phyloP scores from a whole-genome alignment of 23 red algal species.

The Gracilariopsis chorda region DNA sequence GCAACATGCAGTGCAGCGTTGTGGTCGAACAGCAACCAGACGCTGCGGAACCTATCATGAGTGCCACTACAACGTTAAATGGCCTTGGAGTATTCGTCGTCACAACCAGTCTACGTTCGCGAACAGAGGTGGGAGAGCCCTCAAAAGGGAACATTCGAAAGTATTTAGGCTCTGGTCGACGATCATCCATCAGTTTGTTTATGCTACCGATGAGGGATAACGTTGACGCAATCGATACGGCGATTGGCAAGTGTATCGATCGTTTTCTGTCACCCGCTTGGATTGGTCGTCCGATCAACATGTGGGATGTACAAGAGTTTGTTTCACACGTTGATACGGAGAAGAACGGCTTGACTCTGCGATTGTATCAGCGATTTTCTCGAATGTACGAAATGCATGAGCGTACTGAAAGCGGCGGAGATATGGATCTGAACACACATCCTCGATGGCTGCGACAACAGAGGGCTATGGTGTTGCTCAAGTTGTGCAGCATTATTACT shows the following conservation, averaged over 20 bases:
- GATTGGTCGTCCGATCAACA: constrained; percentile 10
- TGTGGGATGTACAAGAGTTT: constrained; percentile 46
- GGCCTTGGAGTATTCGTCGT: neutral
- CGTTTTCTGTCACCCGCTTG: neutral
- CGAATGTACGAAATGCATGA: neutral
- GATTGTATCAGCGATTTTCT: neutral
- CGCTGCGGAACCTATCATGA: constrained; percentile 37
- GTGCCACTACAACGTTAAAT: neutral
- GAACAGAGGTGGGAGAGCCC: constrained; percentile 4
- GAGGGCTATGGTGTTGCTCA: neutral
- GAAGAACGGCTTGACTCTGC: neutral
- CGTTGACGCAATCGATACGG: neutral
- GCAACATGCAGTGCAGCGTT: neutral
- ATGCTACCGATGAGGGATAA: neutral
- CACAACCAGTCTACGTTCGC: neutral
- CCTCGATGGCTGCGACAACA: neutral
- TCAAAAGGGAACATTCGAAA: constrained; percentile 10
- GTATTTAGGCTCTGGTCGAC: neutral
- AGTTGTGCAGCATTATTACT: neutral
- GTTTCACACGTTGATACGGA: neutral
- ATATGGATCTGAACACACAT: neutral
- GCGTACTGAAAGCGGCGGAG: neutral
- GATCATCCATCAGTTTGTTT: neutral
- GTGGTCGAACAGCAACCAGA: neutral
- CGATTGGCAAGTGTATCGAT: neutral